Conservation (phyloP, 306 rosid genomes). For the Myrica gale region DNA sequence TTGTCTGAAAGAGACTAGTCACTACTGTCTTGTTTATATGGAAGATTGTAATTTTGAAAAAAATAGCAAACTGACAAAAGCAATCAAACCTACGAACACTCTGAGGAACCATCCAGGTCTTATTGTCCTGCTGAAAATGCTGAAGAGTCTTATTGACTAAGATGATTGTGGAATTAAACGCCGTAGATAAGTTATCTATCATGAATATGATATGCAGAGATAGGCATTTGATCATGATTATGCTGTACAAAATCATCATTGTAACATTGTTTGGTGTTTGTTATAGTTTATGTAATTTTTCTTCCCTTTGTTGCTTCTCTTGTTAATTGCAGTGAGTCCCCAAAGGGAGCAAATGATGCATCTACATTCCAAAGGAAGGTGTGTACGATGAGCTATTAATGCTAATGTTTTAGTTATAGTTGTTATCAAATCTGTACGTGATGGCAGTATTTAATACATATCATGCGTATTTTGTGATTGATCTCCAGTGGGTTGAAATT, state of each 20-base stretch:
- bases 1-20: not conserved
- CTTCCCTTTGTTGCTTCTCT: not conserved
- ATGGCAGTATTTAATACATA: not conserved
- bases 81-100: not conserved
- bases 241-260: not conserved
- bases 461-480: not conserved
- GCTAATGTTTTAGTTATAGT: not conserved
- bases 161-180: not conserved
- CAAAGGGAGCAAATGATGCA: conserved; percentile 94
- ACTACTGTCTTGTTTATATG: not conserved
- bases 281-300: not conserved
- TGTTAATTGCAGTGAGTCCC: conserved; percentile 72
- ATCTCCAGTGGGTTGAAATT: not conserved
- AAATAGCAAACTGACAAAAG: not conserved
- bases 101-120: not conserved
- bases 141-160: not conserved
- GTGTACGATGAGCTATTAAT: conserved; percentile 9
- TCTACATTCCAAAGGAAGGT: conserved; percentile 98
- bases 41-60: not conserved
- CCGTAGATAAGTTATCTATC: too few species aligned
- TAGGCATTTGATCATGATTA: too few species aligned
- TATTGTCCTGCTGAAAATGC: not conserved
- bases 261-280: not conserved
- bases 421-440: not conserved
- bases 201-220: too few species aligned